These are phyloP conservation scores for Candolleomyces aberdarensis DNA, from an alignment of 768 basidiomycete genomes.

Conservation along the genomic window DNA sequence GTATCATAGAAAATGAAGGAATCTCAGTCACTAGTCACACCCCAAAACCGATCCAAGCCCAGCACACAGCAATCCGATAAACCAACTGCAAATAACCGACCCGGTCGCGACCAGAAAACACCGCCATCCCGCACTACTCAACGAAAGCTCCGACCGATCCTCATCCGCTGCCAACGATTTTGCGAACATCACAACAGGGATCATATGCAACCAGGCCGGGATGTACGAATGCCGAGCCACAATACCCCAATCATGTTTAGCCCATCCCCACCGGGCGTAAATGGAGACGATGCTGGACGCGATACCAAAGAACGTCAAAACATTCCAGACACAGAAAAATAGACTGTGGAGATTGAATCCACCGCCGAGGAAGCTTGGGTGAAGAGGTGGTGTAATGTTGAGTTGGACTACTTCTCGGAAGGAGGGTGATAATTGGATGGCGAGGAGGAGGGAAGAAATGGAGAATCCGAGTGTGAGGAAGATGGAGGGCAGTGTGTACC, in stretches of 20 bases:
- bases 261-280: slow-evolving; percentile 12
- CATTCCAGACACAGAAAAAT: slow-evolving; percentile 16
- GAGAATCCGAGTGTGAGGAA: slow-evolving; percentile 11
- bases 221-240: slow-evolving; percentile 16
- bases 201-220: slow-evolving; percentile 19
- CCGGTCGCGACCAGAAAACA: slow-evolving; percentile 4
- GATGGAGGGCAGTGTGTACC: slow-evolving; percentile 1
- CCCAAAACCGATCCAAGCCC: too few relatives aligned
- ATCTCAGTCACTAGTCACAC: too few relatives aligned
- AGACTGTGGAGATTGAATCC: slow-evolving; percentile 15
- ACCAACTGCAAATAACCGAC: too few relatives aligned
- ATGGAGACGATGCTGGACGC: slow-evolving; percentile 12
- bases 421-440: not conserved
- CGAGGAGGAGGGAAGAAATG: not conserved
- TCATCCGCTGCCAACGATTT: not conserved
- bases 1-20: too few relatives aligned
- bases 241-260: slow-evolving; percentile 14
- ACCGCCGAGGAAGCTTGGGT: slow-evolving; percentile 11
- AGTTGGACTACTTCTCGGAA: slow-evolving; percentile 10
- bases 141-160: not conserved
- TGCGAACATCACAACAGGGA: slow-evolving; percentile 6
- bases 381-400: slow-evolving; percentile 7
- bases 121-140: not conserved
- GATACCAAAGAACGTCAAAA: slow-evolving; percentile 15
- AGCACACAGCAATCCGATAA: too few relatives aligned